Evolutionary conservation across 441 rosid species (phyloP), one percentile per base, ranked within the genome.

Genomic region (Adansonia rubrostipa): DNA sequence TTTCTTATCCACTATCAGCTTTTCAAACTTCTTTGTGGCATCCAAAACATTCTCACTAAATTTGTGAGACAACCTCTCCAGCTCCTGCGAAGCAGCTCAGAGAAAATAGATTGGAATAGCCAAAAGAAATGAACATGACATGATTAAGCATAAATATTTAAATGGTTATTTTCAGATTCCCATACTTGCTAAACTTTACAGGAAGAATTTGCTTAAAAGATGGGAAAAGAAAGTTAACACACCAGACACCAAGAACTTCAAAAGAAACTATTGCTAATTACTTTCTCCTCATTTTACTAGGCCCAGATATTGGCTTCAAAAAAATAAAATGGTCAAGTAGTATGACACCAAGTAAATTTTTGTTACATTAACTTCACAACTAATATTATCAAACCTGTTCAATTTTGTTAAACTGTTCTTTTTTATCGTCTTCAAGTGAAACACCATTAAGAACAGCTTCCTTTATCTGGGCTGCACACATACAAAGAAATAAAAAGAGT

Each of bases 381-480:
- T 68, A 60, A 45, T 28, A 74, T 13, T 42, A 64, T 63, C 8
- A 10, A 62, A 92, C 98, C 97, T 94, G 98, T 82, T 94, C 91
- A 85, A 95, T 89, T 83, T 92, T 89, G 89, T 95, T 95, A 75
- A 95, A 95, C 76, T 89, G 85, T 53, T 88, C 94, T 84, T 94
- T 89, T 86, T 95, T 86, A 61, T 84, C 92, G 53, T 91, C 98
- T 80, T 92, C 95, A 76, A 95, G 93, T 78, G 97, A 88, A 77
- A 95, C 94, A 87, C 98, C 98, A 17, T 22, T 88, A 61, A 95
- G 99, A 85, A 95, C 89, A 17, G 97, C 99, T 78, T 93, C 94
- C 92, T 91, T 93, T 65, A 93, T 86, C 87, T 86, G 88, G 20
- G 84, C 97, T 92, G 94, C 28, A 73, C 78, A 76, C 13, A 40